Percentiles rank a stretch among this genome's conserved stretches.
phyloP scores from a whole-genome alignment of 2,329 filamentous ascomycete genomes.

The Aspergillus phoenicis region DNA sequence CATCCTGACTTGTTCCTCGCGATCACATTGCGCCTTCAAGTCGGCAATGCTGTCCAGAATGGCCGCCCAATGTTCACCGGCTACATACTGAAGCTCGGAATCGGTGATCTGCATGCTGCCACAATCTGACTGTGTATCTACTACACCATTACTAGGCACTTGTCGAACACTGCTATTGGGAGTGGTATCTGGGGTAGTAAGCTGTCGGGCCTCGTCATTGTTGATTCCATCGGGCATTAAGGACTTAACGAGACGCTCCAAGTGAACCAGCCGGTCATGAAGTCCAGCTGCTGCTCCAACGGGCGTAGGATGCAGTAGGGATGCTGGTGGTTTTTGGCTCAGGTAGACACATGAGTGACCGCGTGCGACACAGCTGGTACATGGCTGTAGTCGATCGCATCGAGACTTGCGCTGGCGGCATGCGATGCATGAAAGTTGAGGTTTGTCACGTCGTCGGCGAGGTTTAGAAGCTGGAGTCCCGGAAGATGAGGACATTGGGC shows the following conservation, averaged over 20 bases:
- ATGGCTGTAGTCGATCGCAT: conserved; percentile 60
- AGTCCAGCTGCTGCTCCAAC: conserved; percentile 35
- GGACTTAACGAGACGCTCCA: conserved; percentile 60
- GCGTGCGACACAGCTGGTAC: conserved; percentile 59
- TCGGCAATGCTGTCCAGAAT: conserved; percentile 31
- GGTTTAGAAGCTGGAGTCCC: too few species aligned
- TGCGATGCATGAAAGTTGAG: conserved; percentile 39
- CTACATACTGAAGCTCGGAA: conserved; percentile 27
- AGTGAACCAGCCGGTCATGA: conserved; percentile 60
- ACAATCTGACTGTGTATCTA: conserved; percentile 20
- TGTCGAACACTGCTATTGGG: not conserved
- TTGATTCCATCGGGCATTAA: conserved; percentile 39
- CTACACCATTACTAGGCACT: not conserved
- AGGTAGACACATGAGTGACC: conserved; percentile 58
- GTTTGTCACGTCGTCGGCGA: conserved; percentile 37
- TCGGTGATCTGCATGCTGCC: conserved; percentile 24
- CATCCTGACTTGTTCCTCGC: conserved; percentile 22
- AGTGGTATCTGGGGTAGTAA: not conserved
- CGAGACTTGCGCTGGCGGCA: conserved; percentile 50
- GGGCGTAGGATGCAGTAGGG: too few species aligned
- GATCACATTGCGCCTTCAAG: conserved; percentile 29
- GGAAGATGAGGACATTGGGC: too few species aligned
- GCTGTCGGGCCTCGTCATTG: not conserved
- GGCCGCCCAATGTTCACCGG: conserved; percentile 31
- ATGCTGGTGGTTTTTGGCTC: not conserved